These are phyloP conservation scores for Cyclotella cryptica DNA, from an alignment of 108 stramenopile species.

Conservation along the genomic window DNA sequence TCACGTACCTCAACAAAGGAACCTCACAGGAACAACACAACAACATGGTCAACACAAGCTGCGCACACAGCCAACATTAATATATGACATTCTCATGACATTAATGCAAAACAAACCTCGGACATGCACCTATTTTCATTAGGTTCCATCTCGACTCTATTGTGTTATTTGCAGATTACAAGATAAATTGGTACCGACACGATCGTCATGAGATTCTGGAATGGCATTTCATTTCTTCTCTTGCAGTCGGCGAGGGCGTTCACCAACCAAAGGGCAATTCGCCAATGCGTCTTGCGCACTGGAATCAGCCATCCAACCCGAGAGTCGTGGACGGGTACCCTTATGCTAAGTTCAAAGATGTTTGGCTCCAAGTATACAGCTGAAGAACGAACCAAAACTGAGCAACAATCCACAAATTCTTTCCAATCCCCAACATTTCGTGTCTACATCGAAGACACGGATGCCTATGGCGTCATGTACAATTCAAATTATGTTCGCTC, in stretches of 20 bases:
- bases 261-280: background rate
- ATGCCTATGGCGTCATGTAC: slow-evolving; percentile 81
- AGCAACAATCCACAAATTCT: background rate
- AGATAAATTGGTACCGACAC: no score
- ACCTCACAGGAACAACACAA: no score
- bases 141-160: no score
- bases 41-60: no score
- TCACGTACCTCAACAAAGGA: no score
- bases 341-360: background rate
- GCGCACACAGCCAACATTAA: no score
- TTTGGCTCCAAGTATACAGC: background rate
- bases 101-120: no score
- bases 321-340: background rate
- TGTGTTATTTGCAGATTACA: no score
- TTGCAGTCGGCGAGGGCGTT: background rate
- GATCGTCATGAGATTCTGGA: slow-evolving; percentile 2
- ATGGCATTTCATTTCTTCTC: background rate
- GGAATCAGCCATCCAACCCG: background rate
- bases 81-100: no score
- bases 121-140: no score
- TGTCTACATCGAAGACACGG: slow-evolving; percentile 84
- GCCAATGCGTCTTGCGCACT: background rate
- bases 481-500: slow-evolving; percentile 72
- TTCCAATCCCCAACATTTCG: slow-evolving; percentile 51
- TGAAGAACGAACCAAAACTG: background rate